Evolutionary conservation across 1,139 yeast species (phyloP), one percentile per base, ranked within the genome.

Genomic region (Scheffersomyces parashehatae): DNA sequence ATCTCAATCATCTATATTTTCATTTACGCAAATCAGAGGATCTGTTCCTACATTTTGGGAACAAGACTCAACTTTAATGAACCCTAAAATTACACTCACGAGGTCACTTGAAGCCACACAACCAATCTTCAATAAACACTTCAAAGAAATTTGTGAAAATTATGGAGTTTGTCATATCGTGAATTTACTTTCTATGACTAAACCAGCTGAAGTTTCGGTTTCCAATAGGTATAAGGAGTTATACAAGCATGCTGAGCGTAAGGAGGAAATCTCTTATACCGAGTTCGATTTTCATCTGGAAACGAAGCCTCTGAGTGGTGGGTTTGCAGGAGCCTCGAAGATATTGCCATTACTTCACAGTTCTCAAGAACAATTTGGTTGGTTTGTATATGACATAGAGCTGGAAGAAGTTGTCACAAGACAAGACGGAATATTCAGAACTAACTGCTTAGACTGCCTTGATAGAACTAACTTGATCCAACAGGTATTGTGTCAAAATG

Each of bases 41-140:
- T 87, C 96, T 12, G 93, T 93, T 3, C 99, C 99, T 0, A 77
- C 95, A 1, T 95, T 95, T 60, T 95, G 99, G 99, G 99, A 95
- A 61, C 99, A 95, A 62, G 98, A 91, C 57, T 83, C 95, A 1
- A 85, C 88, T 10, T 67, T 84, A 43, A 85, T 93, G 13, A 83
- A 84, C 53, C 91, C 95, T 14, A 93, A 91, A 61, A 88, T 93
- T 40, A 86, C 88, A 32, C 77, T 95, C 10, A 90, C 97, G 0
- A 75, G 99, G 55, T 88, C 97, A 1, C 67, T 79, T 26, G 98
- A 90, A 52, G 99, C 98, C 0, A 84, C 98, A 0, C 96, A 89
- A 56, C 95, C 97, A 0, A 82, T 93, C 1, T 91, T 93, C 58
- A 83, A 87, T 52, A 77, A 78, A 46, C 99, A 95, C 65, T 88